Evolutionary conservation across 768 basidiomycete species (phyloP), one percentile per base, ranked within the genome.

Genomic region (Tricholoma matsutake): DNA sequence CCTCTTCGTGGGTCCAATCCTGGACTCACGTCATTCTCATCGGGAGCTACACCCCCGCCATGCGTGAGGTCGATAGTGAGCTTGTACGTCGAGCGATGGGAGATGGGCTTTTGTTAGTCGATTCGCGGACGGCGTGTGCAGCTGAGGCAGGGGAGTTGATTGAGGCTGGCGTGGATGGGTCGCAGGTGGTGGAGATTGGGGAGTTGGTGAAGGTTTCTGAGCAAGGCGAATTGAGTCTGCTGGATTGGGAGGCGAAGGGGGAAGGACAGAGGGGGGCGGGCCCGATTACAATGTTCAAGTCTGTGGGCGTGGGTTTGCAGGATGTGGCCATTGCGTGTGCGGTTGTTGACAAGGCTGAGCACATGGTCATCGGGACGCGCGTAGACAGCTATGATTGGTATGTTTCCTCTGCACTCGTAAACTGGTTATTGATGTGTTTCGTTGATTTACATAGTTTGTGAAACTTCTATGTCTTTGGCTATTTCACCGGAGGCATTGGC

Each of bases 101-200:
- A n/a, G n/a, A n/a, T n/a, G n/a, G 13, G 28, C 18, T 75, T 20
- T 73, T 94, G 16, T 75, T 92, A 0, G 92, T 95, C 0, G 94
- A 96, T 71, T 92, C 90, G 0, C 72, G 78, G 49, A 76, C 80
- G 2, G 92, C 89, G 2, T 94, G 91, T 67, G 63, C 77, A n/a
- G 69, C 74, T 0, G 94, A 96, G 70, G 91, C 93, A 0, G 94
- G 94, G 0, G 94, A 96, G 65, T 76, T 96, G 39, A 89, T 94
- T 56, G 75, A 78, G 35, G 83, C 88, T 0, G 69, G 70, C 0
- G 51, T 86, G 8, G 61, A 60, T 0, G 64, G 66, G 0, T 73
- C 70, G 2, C 73, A 81, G 25, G 64, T 92, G 63, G 71, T 83
- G 5, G 94, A 94, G 70, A 78, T 96, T 0, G 93, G 92, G 4